Conservation (phyloP, 176 grass and related monocot genomes). For the Eragrostis nindensis region DNA sequence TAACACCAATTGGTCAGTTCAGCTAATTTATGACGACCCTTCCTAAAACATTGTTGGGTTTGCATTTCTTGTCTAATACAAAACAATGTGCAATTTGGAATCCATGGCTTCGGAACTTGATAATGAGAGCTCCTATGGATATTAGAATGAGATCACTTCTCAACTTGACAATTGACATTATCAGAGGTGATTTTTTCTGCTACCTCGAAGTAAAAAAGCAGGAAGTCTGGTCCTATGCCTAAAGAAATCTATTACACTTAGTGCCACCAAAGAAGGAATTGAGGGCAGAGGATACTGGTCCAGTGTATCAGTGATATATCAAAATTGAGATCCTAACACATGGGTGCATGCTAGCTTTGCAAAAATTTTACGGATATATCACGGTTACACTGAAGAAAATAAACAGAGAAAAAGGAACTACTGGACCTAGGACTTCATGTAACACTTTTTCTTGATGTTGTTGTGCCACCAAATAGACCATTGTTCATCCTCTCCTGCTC, state of each 20-base stretch:
- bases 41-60: conserved; percentile 31
- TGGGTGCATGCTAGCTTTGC: conserved; percentile 25
- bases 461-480: conserved; percentile 1
- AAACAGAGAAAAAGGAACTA: conserved; percentile 31
- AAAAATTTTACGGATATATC: not conserved
- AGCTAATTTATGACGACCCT: conserved; percentile 40
- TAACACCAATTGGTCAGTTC: conserved; percentile 31
- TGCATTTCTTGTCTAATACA: conserved; percentile 14
- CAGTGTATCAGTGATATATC: conserved; percentile 77
- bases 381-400: no score
- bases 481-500: conserved; percentile 62
- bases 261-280: conserved; percentile 40
- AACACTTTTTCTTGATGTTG: conserved; percentile 35
- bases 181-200: conserved; percentile 32
- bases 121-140: not conserved
- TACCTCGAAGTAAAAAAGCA: conserved; percentile 22
- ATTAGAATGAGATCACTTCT: conserved; percentile 24
- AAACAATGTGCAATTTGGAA: not conserved
- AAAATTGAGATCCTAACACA: conserved; percentile 35
- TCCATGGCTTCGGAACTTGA: conserved; percentile 1
- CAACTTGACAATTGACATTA: conserved; percentile 21
- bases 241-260: conserved; percentile 44
- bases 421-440: conserved; percentile 56
- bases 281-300: conserved; percentile 32
- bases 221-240: conserved; percentile 54